Conservation (phyloP, 495 filamentous ascomycete species). For the Penicillium waksmanii region DNA sequence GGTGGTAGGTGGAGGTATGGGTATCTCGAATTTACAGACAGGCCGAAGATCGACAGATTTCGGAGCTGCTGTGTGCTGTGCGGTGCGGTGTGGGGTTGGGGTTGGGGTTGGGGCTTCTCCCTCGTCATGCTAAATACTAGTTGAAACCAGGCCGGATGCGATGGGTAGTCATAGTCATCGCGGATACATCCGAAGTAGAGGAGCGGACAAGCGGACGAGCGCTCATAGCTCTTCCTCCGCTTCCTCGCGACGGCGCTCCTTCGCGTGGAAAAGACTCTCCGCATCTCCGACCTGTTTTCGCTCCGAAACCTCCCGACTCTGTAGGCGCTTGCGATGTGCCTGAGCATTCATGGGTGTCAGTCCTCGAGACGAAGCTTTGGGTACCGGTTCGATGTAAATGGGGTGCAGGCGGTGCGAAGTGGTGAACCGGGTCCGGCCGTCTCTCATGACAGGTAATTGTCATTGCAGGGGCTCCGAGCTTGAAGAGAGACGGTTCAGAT, state of each 20-base stretch:
- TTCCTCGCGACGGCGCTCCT: constrained; percentile 31
- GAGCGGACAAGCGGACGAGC: background rate
- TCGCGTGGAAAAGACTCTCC: constrained; percentile 57
- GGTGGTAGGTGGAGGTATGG: constrained; percentile 15
- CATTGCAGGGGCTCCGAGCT: constrained; percentile 97
- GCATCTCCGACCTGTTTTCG: constrained; percentile 86
- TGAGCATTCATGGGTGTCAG: constrained; percentile 75
- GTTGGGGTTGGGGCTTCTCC: background rate
- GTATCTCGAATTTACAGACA: constrained; percentile 20
- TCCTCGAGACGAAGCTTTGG: constrained; percentile 68
- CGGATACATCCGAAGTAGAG: background rate
- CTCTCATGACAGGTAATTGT: constrained; percentile 97
- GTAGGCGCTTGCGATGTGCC: constrained; percentile 54
- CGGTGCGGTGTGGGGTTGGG: background rate
- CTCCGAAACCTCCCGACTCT: constrained; percentile 74
- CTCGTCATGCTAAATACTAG: constrained; percentile 1
- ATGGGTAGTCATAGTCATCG: background rate
- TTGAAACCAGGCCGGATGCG: background rate
- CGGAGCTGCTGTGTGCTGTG: background rate
- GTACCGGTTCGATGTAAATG: constrained; percentile 43
- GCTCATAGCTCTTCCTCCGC: constrained; percentile 23
- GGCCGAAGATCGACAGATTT: constrained; percentile 8
- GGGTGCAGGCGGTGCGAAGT: constrained; percentile 52
- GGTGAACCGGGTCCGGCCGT: constrained; percentile 55
- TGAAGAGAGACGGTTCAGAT: constrained; percentile 92